These are phyloP conservation scores for Halocafeteria seosinensis DNA, from an alignment of 108 stramenopile species.

Conservation along the genomic window DNA sequence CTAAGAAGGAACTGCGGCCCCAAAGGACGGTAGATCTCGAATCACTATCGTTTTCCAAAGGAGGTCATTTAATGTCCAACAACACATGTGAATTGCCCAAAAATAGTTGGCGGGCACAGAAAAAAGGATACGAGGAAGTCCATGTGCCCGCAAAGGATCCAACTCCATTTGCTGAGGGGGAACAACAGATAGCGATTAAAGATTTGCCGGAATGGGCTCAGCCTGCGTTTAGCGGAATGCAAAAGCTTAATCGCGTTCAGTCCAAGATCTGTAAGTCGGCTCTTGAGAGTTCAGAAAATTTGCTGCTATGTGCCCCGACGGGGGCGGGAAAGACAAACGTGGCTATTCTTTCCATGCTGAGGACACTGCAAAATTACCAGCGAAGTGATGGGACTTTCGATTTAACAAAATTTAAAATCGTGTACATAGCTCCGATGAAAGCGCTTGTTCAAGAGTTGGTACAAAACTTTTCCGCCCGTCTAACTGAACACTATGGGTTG, in stretches of 20 bases:
- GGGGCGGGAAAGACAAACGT: constrained; percentile 94
- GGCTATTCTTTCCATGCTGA: constrained; percentile 76
- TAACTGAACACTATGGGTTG: constrained; percentile 56
- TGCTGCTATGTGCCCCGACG: constrained; percentile 90
- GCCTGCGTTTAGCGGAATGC: constrained; percentile 75
- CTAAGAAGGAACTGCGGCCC: background rate
- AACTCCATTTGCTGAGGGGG: constrained; percentile 52
- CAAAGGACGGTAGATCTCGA: constrained; percentile 56
- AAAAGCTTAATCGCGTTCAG: constrained; percentile 85
- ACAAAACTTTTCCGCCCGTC: constrained; percentile 73
- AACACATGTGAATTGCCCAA: constrained; percentile 71
- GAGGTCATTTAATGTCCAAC: constrained; percentile 79
- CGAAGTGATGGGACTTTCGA: constrained; percentile 37
- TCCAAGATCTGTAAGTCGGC: constrained; percentile 74
- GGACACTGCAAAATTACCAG: constrained; percentile 70
- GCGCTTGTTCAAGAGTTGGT: constrained; percentile 96
- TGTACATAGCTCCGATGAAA: constrained; percentile 99
- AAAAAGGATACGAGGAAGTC: constrained; percentile 95
- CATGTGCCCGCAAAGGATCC: constrained; percentile 84
- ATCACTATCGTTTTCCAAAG: constrained; percentile 63
- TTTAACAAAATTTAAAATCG: constrained; percentile 76
- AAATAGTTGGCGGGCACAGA: constrained; percentile 71
- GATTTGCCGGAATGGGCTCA: constrained; percentile 90
- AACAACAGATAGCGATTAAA: constrained; percentile 41
- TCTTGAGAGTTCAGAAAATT: constrained; percentile 59